Conservation (phyloP, 805 yeast genomes). For the Hanseniaspora lachancei region DNA sequence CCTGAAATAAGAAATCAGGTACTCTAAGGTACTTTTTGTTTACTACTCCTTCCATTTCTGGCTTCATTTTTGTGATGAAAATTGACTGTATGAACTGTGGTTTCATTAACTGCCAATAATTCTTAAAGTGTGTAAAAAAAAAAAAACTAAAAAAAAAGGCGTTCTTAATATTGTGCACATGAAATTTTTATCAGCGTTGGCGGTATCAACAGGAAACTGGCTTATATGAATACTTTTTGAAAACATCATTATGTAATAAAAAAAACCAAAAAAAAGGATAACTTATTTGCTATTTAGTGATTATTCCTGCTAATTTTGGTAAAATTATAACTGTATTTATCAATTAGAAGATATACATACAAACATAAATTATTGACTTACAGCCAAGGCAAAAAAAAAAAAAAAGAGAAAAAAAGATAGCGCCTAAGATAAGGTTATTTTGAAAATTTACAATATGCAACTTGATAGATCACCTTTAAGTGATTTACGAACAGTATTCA, state of each 20-base stretch:
- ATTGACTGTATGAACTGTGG: not conserved
- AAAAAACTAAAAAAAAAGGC: not conserved
- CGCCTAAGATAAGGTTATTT: no score
- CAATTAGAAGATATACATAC: no score
- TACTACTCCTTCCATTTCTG: not conserved
- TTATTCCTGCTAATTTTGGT: no score
- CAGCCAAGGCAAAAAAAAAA: no score
- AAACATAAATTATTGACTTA: no score
- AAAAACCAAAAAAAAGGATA: no score
- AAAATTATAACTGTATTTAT: no score
- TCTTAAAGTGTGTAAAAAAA: not conserved
- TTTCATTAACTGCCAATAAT: not conserved
- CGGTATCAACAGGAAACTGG: not conserved
- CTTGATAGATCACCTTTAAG: not conserved
- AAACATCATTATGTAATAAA: not conserved
- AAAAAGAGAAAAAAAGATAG: no score
- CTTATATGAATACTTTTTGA: no score
- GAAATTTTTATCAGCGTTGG: not conserved
- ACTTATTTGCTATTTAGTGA: no score
- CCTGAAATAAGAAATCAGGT: slow-evolving; percentile 61
- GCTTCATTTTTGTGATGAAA: not conserved
- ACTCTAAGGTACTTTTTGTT: slow-evolving; percentile 28
- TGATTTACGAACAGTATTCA: not conserved
- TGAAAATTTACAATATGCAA: not conserved
- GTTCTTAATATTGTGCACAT: no score